Evolutionary conservation across 495 filamentous ascomycete genomes (phyloP).

Genomic region (Neurospora sp.): DNA sequence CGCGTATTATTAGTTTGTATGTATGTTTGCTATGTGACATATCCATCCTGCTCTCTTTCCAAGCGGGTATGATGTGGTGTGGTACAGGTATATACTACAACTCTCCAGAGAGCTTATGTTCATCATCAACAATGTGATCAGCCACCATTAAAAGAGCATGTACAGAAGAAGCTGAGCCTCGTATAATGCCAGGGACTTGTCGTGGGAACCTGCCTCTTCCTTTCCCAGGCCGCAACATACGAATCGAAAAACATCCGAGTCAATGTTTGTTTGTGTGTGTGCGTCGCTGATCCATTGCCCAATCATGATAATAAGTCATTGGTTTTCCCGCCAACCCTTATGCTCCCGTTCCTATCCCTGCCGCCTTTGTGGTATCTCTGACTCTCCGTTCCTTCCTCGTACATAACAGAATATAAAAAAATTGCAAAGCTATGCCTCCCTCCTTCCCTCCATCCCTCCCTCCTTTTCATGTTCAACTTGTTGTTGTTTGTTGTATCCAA

Average conservation of each 20-base stretch:
- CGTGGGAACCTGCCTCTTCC: background rate
- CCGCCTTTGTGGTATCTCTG: background rate
- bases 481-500: background rate
- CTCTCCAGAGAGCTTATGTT: background rate
- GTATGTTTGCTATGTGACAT: background rate
- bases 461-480: background rate
- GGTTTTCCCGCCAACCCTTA: background rate
- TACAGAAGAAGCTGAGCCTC: background rate
- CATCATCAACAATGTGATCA: background rate
- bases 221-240: background rate
- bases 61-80: background rate
- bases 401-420: background rate
- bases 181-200: background rate
- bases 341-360: background rate
- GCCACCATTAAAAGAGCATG: background rate
- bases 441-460: background rate
- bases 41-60: background rate
- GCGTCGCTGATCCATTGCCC: background rate
- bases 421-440: slow-evolving; percentile 3
- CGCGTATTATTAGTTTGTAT: background rate
- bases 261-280: background rate
- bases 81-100: background rate
- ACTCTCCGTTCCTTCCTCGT: background rate
- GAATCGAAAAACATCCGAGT: background rate
- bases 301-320: background rate